Evolutionary conservation across 2,329 filamentous ascomycete genomes (phyloP).

Genomic region (Sphaerostilbella broomeana): DNA sequence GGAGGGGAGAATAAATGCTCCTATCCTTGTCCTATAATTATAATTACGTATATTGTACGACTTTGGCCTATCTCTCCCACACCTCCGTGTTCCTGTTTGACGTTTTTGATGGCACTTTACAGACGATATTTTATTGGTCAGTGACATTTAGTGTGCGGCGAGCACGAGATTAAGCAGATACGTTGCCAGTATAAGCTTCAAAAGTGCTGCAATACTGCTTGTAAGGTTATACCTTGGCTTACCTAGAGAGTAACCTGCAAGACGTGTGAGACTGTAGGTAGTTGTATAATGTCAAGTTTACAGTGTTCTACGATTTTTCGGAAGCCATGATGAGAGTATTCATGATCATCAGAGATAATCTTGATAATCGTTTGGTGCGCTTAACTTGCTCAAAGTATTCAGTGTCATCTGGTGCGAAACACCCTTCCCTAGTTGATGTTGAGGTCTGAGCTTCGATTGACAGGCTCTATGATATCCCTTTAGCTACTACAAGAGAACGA

Average conservation of each 20-base stretch:
- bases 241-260: slow-evolving; percentile 73
- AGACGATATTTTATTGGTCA: too few relatives aligned
- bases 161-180: slow-evolving; percentile 69
- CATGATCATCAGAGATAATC: slow-evolving; percentile 94
- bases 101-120: too few relatives aligned
- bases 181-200: slow-evolving; percentile 68
- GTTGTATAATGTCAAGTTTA: slow-evolving; percentile 90
- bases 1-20: too few relatives aligned
- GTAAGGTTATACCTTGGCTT: slow-evolving; percentile 88
- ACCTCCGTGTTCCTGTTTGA: too few relatives aligned
- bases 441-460: slow-evolving; percentile 73
- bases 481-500: too few relatives aligned
- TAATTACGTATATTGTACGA: too few relatives aligned
- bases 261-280: too few relatives aligned
- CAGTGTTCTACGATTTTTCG: slow-evolving; percentile 87
- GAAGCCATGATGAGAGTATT: slow-evolving; percentile 92
- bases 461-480: slow-evolving; percentile 93
- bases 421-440: slow-evolving; percentile 97
- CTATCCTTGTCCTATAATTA: too few relatives aligned
- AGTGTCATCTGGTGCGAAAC: slow-evolving; percentile 81
- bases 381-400: slow-evolving; percentile 89
- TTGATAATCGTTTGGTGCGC: slow-evolving; percentile 84
- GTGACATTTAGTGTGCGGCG: too few relatives aligned
- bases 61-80: too few relatives aligned
- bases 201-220: slow-evolving; percentile 65